Evolutionary conservation across 2,329 filamentous ascomycete species (phyloP).

Genomic region (Botrytis sinoallii): DNA sequence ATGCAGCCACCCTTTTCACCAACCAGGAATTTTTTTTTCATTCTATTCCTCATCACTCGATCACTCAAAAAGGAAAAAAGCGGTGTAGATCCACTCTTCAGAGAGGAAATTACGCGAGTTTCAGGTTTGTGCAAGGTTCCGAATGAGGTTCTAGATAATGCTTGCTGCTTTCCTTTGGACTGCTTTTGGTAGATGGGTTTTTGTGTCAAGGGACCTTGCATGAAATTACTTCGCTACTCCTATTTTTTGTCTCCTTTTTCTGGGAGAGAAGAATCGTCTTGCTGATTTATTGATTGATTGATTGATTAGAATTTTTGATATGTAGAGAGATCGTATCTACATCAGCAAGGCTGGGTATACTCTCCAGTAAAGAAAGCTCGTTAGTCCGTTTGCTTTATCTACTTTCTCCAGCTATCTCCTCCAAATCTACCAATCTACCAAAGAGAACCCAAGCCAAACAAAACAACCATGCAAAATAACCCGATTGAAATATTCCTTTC

Average conservation of each 20-base stretch:
- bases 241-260: not conserved
- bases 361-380: not conserved
- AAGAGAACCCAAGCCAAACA: not conserved
- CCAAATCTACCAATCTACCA: not conserved
- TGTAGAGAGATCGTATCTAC: not conserved
- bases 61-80: conserved; percentile 28
- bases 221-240: conserved; percentile 2
- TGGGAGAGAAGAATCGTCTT: not conserved
- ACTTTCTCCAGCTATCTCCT: not conserved
- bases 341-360: not conserved
- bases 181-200: conserved; percentile 12
- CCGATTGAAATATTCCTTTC: not conserved
- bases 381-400: not conserved
- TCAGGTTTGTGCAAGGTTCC: conserved; percentile 22
- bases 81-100: conserved; percentile 29
- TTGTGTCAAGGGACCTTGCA: not conserved
- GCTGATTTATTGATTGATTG: not conserved
- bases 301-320: too few species aligned
- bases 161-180: not conserved
- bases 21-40: not conserved
- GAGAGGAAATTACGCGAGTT: conserved; percentile 25
- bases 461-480: not conserved
- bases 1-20: conserved; percentile 34
- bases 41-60: conserved; percentile 13
- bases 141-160: conserved; percentile 22